Evolutionary conservation across 345 rosid species (phyloP).

Genomic region (Eutrema yunnanense): DNA sequence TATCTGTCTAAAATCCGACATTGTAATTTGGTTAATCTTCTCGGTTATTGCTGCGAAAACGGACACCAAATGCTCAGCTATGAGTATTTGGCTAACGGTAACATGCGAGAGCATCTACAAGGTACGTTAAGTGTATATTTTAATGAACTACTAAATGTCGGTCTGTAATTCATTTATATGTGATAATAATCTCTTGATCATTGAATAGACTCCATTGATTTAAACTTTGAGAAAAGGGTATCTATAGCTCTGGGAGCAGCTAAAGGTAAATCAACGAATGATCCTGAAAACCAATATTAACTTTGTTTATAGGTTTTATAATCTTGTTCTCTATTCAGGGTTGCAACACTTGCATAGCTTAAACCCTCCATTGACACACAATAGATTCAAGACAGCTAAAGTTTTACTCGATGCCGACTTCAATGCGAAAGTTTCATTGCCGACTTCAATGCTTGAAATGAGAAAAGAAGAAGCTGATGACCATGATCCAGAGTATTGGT

Average conservation of each 20-base stretch:
- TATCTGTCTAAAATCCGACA: slow-evolving; percentile 53
- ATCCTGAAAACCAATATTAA: not conserved
- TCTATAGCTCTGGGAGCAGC: slow-evolving; percentile 65
- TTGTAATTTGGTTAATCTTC: slow-evolving; percentile 50
- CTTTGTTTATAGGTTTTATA: not conserved
- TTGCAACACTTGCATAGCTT: slow-evolving; percentile 49
- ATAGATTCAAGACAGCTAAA: slow-evolving; percentile 61
- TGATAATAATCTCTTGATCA: not conserved
- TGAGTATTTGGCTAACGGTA: slow-evolving; percentile 64
- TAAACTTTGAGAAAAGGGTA: slow-evolving; percentile 62
- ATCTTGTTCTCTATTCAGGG: slow-evolving; percentile 41
- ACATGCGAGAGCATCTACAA: slow-evolving; percentile 46
- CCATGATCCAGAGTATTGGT: slow-evolving; percentile 51
- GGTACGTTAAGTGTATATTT: slow-evolving; percentile 29
- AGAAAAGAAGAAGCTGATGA: slow-evolving; percentile 43
- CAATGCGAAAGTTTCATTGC: slow-evolving; percentile 50
- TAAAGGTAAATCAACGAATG: slow-evolving; percentile 40
- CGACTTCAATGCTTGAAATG: slow-evolving; percentile 42
- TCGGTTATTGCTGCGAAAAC: slow-evolving; percentile 54
- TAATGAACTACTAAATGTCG: not conserved
- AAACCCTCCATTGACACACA: slow-evolving; percentile 57
- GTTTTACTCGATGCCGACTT: slow-evolving; percentile 65
- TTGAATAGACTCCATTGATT: slow-evolving; percentile 36
- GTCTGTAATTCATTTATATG: not conserved
- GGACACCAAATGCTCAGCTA: slow-evolving; percentile 49